A percentile compares a stretch with the other conserved stretches of the same genome.
Evolutionary conservation across 805 yeast genomes (phyloP).

Genomic region (Candida dajiaensis): DNA sequence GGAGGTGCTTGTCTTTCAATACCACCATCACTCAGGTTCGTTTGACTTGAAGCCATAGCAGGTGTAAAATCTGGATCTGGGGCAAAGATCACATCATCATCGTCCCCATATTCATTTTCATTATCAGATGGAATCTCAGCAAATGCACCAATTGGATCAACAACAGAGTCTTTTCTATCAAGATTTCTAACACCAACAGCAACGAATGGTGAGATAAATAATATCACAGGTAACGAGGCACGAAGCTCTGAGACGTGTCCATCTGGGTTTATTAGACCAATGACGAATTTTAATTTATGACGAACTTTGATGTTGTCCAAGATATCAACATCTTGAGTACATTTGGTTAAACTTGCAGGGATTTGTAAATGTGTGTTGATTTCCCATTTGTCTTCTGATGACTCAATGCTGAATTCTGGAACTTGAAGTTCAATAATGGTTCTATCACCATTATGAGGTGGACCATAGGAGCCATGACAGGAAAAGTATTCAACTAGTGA

Average conservation of each 20-base stretch:
- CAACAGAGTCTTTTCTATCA: constrained; percentile 20
- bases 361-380: constrained; percentile 51
- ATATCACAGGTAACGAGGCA: constrained; percentile 77
- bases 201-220: constrained; percentile 80
- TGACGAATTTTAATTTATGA: constrained; percentile 79
- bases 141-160: constrained; percentile 17
- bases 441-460: constrained; percentile 57
- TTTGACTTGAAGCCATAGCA: constrained; percentile 15
- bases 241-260: constrained; percentile 90
- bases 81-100: constrained; percentile 36
- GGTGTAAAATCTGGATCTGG: constrained; percentile 28
- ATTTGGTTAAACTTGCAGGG: constrained; percentile 67
- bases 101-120: constrained; percentile 18
- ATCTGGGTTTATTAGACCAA: constrained; percentile 78
- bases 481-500: constrained; percentile 63
- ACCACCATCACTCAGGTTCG: constrained; percentile 24
- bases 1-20: constrained; percentile 74
- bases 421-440: constrained; percentile 47
- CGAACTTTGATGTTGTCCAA: constrained; percentile 68
- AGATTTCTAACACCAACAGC: constrained; percentile 48
- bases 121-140: constrained; percentile 25
- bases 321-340: constrained; percentile 86
- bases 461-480: constrained; percentile 52
- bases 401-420: constrained; percentile 23
- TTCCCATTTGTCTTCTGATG: constrained; percentile 65